Conservation (phyloP, 2,329 filamentous ascomycete genomes). For the Fusarium paranaense region DNA sequence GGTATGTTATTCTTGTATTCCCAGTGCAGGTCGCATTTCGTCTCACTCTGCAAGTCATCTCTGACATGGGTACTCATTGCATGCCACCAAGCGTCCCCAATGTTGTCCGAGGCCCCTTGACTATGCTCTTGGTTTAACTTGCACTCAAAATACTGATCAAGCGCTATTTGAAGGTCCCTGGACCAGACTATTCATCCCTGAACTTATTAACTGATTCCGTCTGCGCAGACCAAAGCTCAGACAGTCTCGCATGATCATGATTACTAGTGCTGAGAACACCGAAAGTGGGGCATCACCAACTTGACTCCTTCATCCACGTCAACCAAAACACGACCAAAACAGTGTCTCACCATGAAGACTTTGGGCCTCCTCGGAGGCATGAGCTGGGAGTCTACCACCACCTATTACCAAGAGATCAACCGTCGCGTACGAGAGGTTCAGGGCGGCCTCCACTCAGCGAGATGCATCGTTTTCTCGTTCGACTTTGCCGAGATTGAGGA, state of each 20-base stretch:
- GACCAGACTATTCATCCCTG: too few relatives aligned
- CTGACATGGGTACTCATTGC: neutral
- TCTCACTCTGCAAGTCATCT: neutral
- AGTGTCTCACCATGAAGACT: constrained; percentile 36
- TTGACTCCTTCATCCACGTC: neutral
- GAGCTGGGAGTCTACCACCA: constrained; percentile 43
- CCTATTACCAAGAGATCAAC: constrained; percentile 44
- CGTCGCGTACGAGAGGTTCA: constrained; percentile 33
- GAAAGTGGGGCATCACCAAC: neutral
- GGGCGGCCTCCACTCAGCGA: constrained; percentile 39
- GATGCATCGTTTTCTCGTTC: constrained; percentile 40
- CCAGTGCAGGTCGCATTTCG: neutral
- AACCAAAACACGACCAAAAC: neutral
- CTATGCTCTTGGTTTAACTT: too few relatives aligned
- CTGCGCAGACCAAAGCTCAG: neutral
- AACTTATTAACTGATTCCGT: neutral
- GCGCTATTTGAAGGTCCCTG: too few relatives aligned
- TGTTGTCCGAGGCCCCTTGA: too few relatives aligned
- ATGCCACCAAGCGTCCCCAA: neutral
- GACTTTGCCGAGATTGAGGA: constrained; percentile 41
- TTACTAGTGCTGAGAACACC: neutral
- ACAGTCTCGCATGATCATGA: neutral
- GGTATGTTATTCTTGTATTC: neutral
- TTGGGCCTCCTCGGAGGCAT: constrained; percentile 43
- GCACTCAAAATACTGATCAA: too few relatives aligned